These are phyloP conservation scores for Coemansia umbellata DNA, from an alignment of 192 early-diverging fungal species.

Conservation along the genomic window DNA sequence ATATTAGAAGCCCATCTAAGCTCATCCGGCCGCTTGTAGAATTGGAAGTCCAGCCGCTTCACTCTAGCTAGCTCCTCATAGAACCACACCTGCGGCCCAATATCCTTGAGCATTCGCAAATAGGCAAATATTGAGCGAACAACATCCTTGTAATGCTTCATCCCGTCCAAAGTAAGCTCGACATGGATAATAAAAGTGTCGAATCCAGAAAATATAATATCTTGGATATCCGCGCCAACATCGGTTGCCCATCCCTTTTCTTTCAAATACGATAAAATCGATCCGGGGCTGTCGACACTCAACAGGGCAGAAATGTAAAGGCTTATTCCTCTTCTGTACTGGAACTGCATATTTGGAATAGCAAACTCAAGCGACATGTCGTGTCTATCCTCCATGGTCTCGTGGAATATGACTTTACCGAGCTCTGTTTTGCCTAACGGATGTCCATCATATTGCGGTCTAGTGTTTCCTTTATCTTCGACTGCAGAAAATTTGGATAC, in stretches of 20 bases:
- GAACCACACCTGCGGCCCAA: conserved; percentile 27
- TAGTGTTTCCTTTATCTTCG: conserved; percentile 63
- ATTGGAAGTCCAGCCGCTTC: conserved; percentile 49
- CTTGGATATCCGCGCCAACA: neutral
- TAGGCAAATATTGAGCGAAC: conserved; percentile 26
- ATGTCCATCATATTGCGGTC: conserved; percentile 55
- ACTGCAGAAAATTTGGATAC: conserved; percentile 75
- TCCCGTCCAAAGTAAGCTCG: conserved; percentile 12
- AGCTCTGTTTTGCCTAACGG: conserved; percentile 64
- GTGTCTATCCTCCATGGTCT: conserved; percentile 69
- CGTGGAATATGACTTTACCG: conserved; percentile 61
- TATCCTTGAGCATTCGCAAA: conserved; percentile 15
- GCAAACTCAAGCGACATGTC: conserved; percentile 73
- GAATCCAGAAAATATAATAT: conserved; percentile 5
- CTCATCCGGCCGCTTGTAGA: conserved; percentile 57
- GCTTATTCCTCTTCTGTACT: conserved; percentile 53
- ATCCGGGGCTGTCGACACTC: conserved; percentile 76
- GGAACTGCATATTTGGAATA: conserved; percentile 65
- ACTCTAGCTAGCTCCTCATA: conserved; percentile 35
- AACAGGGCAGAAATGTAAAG: conserved; percentile 75
- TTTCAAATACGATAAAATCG: conserved; percentile 75
- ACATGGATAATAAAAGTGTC: conserved; percentile 8
- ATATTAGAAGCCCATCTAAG: conserved; percentile 57
- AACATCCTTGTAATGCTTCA: conserved; percentile 24
- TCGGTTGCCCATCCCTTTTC: conserved; percentile 75